Evolutionary conservation across 345 rosid genomes (phyloP).

Genomic region (Firmiana major): DNA sequence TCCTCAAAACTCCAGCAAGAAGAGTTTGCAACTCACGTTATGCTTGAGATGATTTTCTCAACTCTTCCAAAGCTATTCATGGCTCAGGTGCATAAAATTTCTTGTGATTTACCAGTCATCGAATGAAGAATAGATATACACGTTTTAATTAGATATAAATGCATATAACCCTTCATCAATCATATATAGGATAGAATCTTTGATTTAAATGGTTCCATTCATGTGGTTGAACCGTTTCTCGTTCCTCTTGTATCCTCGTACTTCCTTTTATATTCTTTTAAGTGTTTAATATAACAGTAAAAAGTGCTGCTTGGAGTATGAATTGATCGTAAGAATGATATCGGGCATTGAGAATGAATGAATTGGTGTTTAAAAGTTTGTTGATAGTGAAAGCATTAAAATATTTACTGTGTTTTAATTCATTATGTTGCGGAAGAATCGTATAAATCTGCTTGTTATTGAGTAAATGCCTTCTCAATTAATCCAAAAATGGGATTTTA

Average conservation of each 20-base stretch:
- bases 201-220: background rate
- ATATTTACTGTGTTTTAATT: background rate
- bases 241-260: background rate
- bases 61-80: background rate
- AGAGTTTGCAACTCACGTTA: background rate
- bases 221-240: background rate
- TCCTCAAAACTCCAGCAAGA: background rate
- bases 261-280: background rate
- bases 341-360: background rate
- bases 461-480: background rate
- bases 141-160: background rate
- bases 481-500: background rate
- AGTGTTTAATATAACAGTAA: background rate
- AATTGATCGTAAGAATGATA: background rate
- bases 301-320: background rate
- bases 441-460: background rate
- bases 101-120: background rate
- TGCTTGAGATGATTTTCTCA: conserved; percentile 4
- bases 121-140: background rate
- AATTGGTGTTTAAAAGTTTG: background rate
- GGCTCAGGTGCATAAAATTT: conserved; percentile 10
- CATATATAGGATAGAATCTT: background rate
- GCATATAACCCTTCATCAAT: background rate
- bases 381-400: background rate
- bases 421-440: background rate